Percentiles rank a stretch among this genome's conserved stretches.
Conservation (phyloP, 2,329 filamentous ascomycete genomes). For the Penicillium sp. region DNA sequence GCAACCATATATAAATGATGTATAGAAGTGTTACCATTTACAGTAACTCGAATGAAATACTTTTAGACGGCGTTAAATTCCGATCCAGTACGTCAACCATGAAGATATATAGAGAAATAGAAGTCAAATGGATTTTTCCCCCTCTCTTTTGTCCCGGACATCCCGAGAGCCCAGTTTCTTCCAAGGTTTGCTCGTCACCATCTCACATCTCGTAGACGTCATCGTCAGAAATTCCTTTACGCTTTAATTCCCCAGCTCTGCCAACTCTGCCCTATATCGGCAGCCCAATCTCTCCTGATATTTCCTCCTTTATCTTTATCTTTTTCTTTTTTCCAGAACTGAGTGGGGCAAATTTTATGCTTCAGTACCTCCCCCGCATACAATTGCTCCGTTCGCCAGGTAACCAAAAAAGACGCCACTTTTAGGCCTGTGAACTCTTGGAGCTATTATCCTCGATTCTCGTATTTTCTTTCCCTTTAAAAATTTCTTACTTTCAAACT, state of each 20-base stretch:
- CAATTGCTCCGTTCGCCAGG: slow-evolving; percentile 30
- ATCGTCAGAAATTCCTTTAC: slow-evolving; percentile 19
- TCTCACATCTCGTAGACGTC: slow-evolving; percentile 32
- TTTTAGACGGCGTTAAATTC: background rate
- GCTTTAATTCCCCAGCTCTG: background rate
- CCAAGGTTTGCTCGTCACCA: slow-evolving; percentile 1
- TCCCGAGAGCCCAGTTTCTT: slow-evolving; percentile 16
- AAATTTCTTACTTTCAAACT: slow-evolving; percentile 4
- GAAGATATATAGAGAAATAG: background rate
- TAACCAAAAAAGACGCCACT: slow-evolving; percentile 26
- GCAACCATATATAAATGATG: slow-evolving; percentile 15
- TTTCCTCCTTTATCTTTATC: too few relatives aligned
- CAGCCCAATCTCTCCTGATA: slow-evolving; percentile 2
- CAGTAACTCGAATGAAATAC: background rate
- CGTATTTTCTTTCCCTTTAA: slow-evolving; percentile 4
- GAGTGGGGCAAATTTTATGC: slow-evolving; percentile 16
- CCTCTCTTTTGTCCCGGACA: slow-evolving; percentile 3
- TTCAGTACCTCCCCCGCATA: slow-evolving; percentile 28
- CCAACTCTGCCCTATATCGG: slow-evolving; percentile 6
- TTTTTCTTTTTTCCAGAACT: background rate
- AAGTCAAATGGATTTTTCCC: background rate
- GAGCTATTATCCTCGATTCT: slow-evolving; percentile 7
- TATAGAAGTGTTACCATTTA: background rate
- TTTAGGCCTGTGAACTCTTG: slow-evolving; percentile 1
- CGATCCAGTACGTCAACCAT: slow-evolving; percentile 8